Conservation (phyloP, 768 basidiomycete species). For the Auriscalpium orientale region DNA sequence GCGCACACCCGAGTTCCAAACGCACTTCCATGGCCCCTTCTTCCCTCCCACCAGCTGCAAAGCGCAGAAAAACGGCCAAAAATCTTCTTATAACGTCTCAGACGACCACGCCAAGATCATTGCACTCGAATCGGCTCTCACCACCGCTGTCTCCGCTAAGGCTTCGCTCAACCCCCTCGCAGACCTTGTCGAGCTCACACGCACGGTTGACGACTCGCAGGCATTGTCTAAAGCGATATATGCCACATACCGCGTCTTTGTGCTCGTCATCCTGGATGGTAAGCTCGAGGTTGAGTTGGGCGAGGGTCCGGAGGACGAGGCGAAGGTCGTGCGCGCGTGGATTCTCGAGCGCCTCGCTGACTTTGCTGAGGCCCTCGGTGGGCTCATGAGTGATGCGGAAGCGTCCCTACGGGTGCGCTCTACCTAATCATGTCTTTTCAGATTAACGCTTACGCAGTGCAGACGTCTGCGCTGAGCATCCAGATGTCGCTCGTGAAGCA, state of each 20-base stretch:
- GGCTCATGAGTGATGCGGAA: constrained; percentile 73
- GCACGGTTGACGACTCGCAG: constrained; percentile 39
- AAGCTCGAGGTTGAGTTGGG: constrained; percentile 47
- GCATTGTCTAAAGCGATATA: constrained; percentile 71
- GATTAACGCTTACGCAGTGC: constrained; percentile 2
- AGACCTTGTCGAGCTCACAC: constrained; percentile 60
- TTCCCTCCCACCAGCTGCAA: neutral
- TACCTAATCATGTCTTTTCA: neutral
- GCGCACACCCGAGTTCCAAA: too few species aligned
- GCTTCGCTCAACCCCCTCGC: constrained; percentile 70
- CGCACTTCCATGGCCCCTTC: neutral
- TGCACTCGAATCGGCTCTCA: constrained; percentile 49
- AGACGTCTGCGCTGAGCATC: constrained; percentile 70
- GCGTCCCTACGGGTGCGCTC: constrained; percentile 58
- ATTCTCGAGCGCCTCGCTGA: constrained; percentile 64
- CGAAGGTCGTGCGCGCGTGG: constrained; percentile 66
- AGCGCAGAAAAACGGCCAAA: neutral
- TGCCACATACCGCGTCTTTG: constrained; percentile 74
- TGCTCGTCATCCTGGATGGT: constrained; percentile 50
- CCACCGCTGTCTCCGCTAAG: constrained; percentile 42
- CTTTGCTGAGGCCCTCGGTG: constrained; percentile 62
- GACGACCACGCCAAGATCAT: neutral
- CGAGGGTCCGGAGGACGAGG: constrained; percentile 29
- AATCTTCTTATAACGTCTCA: neutral
- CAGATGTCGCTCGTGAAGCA: constrained; percentile 71